Percentiles rank a stretch among this genome's conserved stretches.
Evolutionary conservation across 371 early-diverging fungal genomes (phyloP).

Genomic region (Cokeromyces recurvatus): DNA sequence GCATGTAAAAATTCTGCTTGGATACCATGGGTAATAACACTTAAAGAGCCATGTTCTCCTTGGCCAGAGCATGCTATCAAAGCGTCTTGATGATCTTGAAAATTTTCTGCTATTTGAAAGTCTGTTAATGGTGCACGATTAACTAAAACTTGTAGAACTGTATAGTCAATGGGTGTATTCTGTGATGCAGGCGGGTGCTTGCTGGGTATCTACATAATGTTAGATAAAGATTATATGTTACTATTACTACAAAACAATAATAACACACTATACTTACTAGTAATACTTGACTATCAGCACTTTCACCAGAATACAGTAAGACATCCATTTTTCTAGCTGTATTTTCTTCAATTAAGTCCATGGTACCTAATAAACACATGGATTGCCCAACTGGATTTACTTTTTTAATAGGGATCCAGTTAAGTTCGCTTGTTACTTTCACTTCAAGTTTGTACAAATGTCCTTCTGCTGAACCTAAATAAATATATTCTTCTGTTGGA

Average conservation of each 20-base stretch:
- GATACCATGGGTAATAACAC: slow-evolving; percentile 21
- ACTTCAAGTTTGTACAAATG: slow-evolving; percentile 18
- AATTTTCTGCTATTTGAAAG: slow-evolving; percentile 5
- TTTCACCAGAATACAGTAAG: slow-evolving; percentile 31
- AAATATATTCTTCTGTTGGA: slow-evolving; percentile 6
- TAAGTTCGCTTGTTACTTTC: slow-evolving; percentile 4
- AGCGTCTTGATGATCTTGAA: slow-evolving; percentile 13
- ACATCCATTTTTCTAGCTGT: slow-evolving; percentile 1
- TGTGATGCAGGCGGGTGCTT: background rate
- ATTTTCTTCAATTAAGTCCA: slow-evolving; percentile 3
- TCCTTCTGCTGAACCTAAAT: slow-evolving; percentile 34
- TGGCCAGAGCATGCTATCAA: slow-evolving; percentile 32
- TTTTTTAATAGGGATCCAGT: slow-evolving; percentile 11
- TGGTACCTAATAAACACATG: slow-evolving; percentile 25
- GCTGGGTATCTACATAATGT: background rate
- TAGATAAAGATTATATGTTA: no score
- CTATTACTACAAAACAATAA: background rate
- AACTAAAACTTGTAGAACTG: slow-evolving; percentile 16
- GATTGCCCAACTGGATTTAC: slow-evolving; percentile 26
- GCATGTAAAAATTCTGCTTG: slow-evolving; percentile 12
- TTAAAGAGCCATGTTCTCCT: slow-evolving; percentile 22
- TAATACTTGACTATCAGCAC: slow-evolving; percentile 32
- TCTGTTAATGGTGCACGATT: slow-evolving; percentile 39
- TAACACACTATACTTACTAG: slow-evolving; percentile 22
- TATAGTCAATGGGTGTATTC: background rate